Evolutionary conservation across 345 rosid species (phyloP).

Genomic region (Hirschfeldia incana): DNA sequence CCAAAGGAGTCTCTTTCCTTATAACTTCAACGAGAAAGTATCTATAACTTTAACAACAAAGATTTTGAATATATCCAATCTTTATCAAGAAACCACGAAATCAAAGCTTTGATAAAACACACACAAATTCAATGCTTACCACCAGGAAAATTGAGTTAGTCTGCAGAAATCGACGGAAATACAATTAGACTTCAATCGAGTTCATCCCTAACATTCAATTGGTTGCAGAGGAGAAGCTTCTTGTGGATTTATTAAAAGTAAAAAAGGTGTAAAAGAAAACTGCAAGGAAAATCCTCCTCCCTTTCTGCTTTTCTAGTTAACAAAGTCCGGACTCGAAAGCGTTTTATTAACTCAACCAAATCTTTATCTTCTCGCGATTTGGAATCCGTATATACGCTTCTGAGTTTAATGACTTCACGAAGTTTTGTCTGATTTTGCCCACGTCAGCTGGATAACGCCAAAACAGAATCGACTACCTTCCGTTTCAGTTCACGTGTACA

Average conservation of each 20-base stretch:
- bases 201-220: neutral
- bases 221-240: constrained; percentile 15
- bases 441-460: no score
- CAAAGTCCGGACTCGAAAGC: constrained; percentile 31
- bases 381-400: constrained; percentile 40
- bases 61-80: constrained; percentile 1
- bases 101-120: neutral
- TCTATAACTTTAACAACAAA: constrained; percentile 2
- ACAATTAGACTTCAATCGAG: constrained; percentile 9
- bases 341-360: constrained; percentile 30
- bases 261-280: neutral
- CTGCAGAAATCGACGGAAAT: neutral
- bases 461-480: no score
- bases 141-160: constrained; percentile 5
- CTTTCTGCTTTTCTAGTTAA: constrained; percentile 23
- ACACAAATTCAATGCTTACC: constrained; percentile 11
- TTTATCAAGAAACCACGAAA: neutral
- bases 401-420: no score
- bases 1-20: neutral
- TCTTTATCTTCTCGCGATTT: neutral
- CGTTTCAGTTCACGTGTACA: neutral
- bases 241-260: neutral
- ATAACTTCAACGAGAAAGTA: neutral
- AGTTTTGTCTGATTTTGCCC: no score
- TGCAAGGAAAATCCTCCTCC: constrained; percentile 9